These are phyloP conservation scores for Aspergillus ustus DNA, from an alignment of 2,329 filamentous ascomycete species.

Conservation along the genomic window DNA sequence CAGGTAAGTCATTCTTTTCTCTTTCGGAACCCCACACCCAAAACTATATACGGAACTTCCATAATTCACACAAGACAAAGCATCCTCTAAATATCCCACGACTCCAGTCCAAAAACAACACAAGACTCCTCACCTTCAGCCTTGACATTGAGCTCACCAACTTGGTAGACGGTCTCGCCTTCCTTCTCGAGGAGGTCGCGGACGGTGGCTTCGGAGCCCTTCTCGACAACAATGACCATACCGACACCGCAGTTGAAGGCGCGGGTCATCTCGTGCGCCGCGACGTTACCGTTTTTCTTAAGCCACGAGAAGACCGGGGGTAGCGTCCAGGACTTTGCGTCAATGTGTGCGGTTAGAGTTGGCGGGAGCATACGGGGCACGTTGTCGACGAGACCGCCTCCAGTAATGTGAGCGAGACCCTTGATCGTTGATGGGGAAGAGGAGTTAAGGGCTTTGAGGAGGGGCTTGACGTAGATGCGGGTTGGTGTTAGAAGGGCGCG, in stretches of 20 bases:
- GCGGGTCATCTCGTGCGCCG: slow-evolving; percentile 78
- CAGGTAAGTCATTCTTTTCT: slow-evolving; percentile 7
- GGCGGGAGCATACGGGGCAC: slow-evolving; percentile 89
- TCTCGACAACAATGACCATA: slow-evolving; percentile 84
- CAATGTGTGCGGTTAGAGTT: slow-evolving; percentile 77
- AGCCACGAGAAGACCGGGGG: slow-evolving; percentile 87
- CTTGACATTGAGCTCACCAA: slow-evolving; percentile 72
- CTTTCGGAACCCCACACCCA: background rate
- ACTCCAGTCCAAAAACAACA: slow-evolving; percentile 64
- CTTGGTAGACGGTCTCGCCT: slow-evolving; percentile 76
- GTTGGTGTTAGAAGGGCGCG: slow-evolving; percentile 84
- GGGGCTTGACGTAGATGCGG: slow-evolving; percentile 85
- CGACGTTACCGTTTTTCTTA: slow-evolving; percentile 71
- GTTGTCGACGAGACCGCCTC: slow-evolving; percentile 90
- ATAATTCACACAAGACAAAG: slow-evolving; percentile 11
- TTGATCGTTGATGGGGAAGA: slow-evolving; percentile 70
- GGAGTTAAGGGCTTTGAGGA: slow-evolving; percentile 67
- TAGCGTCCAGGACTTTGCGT: slow-evolving; percentile 74
- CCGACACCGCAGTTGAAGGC: slow-evolving; percentile 96
- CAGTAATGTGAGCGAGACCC: slow-evolving; percentile 95
- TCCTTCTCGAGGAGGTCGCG: slow-evolving; percentile 63
- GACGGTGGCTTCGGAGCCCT: slow-evolving; percentile 65
- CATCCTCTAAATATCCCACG: slow-evolving; percentile 37
- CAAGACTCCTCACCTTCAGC: slow-evolving; percentile 61
- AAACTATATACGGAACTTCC: background rate